These are phyloP conservation scores for Rhododendron molle DNA, from an alignment of 148 eudicot genomes.

Conservation along the genomic window DNA sequence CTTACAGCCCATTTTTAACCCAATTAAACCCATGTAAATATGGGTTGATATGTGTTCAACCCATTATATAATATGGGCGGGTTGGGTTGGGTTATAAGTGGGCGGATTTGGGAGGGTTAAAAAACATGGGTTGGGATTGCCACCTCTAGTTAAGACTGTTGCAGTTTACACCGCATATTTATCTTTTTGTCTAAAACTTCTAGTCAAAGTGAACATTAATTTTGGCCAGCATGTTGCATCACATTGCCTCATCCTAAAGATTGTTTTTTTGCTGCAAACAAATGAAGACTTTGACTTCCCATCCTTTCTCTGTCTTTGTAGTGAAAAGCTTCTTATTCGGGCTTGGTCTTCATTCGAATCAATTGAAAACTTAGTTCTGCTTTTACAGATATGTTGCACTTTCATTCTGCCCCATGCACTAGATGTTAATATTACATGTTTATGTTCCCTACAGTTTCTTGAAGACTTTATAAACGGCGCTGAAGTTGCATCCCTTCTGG, in stretches of 20 bases:
- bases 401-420: not conserved
- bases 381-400: not conserved
- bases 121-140: too few relatives aligned
- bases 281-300: not conserved
- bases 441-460: constrained; percentile 54
- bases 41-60: too few relatives aligned
- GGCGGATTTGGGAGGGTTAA: too few relatives aligned
- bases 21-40: too few relatives aligned
- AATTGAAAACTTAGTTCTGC: not conserved
- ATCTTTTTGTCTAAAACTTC: not conserved
- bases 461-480: constrained; percentile 97
- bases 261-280: not conserved
- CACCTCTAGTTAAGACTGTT: not conserved
- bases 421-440: not conserved
- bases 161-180: not conserved
- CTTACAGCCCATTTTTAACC: too few relatives aligned
- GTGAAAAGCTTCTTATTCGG: not conserved
- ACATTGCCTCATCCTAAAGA: not conserved
- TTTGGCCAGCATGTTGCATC: not conserved
- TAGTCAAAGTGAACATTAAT: not conserved
- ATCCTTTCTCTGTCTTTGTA: not conserved
- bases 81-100: too few relatives aligned
- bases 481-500: constrained; percentile 92
- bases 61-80: too few relatives aligned
- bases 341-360: not conserved